A percentile compares a stretch with the other conserved stretches of the same genome.
phyloP scores from a whole-genome alignment of 1,284 basidiomycete species.

The Heterobasidion occidentale region DNA sequence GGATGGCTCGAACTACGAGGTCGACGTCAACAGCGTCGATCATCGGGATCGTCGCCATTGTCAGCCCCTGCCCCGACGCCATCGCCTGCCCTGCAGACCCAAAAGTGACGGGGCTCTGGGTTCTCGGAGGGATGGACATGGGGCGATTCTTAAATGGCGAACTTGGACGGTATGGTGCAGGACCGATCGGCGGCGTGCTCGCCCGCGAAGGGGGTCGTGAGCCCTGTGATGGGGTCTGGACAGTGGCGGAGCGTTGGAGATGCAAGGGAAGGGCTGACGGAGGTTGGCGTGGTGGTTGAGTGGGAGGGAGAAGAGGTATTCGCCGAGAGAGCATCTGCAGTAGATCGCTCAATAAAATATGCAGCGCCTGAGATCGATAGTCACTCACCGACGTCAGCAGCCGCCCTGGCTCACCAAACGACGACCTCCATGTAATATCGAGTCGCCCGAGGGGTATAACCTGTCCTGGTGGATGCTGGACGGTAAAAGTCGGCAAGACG shows the following conservation, averaged over 20 bases:
- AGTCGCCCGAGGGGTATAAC: conserved; percentile 73
- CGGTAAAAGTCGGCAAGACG: conserved; percentile 36
- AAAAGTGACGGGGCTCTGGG: conserved; percentile 39
- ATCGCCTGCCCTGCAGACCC: conserved; percentile 10
- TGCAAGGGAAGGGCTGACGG: conserved; percentile 65
- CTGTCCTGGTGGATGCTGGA: conserved; percentile 51
- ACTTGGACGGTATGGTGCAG: conserved; percentile 37
- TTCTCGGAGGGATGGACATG: conserved; percentile 21
- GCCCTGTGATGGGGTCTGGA: conserved; percentile 20
- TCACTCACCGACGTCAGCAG: conserved; percentile 62
- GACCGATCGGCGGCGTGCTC: conserved; percentile 25
- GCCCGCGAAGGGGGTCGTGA: conserved; percentile 41
- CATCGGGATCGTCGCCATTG: conserved; percentile 13
- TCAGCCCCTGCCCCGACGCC: conserved; percentile 11
- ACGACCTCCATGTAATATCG: conserved; percentile 77
- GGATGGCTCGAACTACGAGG: conserved; percentile 46
- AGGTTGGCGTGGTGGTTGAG: conserved; percentile 34
- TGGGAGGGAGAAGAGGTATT: conserved; percentile 43
- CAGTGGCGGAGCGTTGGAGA: conserved; percentile 46
- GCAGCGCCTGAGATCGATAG: neutral
- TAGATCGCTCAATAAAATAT: neutral
- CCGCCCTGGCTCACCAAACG: conserved; percentile 74
- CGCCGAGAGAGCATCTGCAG: conserved; percentile 61
- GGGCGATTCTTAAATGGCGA: conserved; percentile 48
- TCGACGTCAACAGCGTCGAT: conserved; percentile 49